phyloP scores from a whole-genome alignment of 1,284 basidiomycete species.

The Xerocomus minutiporus region DNA sequence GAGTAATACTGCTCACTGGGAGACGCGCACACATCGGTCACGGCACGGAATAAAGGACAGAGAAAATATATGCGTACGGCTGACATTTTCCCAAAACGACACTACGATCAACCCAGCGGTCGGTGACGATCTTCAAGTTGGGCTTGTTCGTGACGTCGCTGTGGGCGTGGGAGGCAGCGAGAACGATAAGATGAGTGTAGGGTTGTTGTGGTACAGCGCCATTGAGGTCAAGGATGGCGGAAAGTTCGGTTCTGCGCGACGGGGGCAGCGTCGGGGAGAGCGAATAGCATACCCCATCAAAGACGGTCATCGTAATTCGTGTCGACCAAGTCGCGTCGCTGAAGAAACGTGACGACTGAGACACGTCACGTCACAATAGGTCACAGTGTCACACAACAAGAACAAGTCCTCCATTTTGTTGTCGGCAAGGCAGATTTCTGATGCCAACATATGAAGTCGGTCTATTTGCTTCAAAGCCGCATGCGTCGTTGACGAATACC shows the following conservation, averaged over 20 bases:
- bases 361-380: too few relatives aligned
- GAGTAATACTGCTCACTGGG: slow-evolving; percentile 60
- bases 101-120: slow-evolving; percentile 53
- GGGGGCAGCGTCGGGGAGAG: not conserved
- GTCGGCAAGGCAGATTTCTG: too few relatives aligned
- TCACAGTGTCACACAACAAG: too few relatives aligned
- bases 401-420: too few relatives aligned
- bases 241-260: slow-evolving; percentile 31
- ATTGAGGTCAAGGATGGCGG: slow-evolving; percentile 38
- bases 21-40: not conserved
- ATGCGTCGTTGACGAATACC: too few relatives aligned
- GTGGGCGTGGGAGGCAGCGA: not conserved
- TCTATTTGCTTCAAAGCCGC: too few relatives aligned
- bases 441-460: too few relatives aligned
- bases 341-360: too few relatives aligned
- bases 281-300: too few relatives aligned
- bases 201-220: slow-evolving; percentile 38
- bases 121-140: not conserved
- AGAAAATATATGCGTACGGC: slow-evolving; percentile 38
- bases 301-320: too few relatives aligned
- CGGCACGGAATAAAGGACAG: not conserved
- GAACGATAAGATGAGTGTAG: slow-evolving; percentile 26
- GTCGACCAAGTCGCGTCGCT: too few relatives aligned
- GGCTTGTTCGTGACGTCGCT: not conserved
- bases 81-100: slow-evolving; percentile 55